Percentiles rank a stretch among this genome's conserved stretches.
These are phyloP conservation scores for Azolla pinnata DNA, from an alignment of 75 land plant genomes.

Conservation along the genomic window DNA sequence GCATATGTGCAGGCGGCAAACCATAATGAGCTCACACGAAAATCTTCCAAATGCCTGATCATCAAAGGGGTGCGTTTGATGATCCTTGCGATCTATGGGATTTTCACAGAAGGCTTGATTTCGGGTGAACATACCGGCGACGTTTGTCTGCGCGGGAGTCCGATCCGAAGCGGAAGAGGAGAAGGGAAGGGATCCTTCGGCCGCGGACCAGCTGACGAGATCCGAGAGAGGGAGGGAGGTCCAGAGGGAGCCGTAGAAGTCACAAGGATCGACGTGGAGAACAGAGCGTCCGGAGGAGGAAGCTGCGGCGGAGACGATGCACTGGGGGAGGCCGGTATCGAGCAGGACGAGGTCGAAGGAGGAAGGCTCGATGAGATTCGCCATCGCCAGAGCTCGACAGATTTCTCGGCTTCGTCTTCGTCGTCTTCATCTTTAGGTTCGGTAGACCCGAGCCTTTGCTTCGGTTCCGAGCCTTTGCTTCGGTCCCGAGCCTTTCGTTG, in stretches of 20 bases:
- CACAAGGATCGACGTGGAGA: constrained; percentile 64
- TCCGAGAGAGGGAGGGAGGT: constrained; percentile 55
- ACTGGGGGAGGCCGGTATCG: constrained; percentile 79
- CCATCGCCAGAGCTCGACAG: constrained; percentile 1
- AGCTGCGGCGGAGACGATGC: constrained; percentile 76
- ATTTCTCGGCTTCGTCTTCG: too few species aligned
- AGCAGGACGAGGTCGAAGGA: constrained; percentile 63
- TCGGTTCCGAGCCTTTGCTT: too few species aligned
- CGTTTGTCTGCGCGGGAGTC: too few species aligned
- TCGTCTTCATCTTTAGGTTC: too few species aligned
- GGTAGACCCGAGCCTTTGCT: too few species aligned
- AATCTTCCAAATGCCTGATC: neutral
- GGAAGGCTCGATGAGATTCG: constrained; percentile 53
- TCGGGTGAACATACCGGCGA: too few species aligned
- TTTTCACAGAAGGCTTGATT: too few species aligned
- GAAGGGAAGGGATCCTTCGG: constrained; percentile 20
- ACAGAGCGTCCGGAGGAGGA: constrained; percentile 56
- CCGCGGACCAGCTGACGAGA: constrained; percentile 12
- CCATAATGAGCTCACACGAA: too few species aligned
- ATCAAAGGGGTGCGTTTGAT: constrained; percentile 5
- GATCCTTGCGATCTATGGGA: too few species aligned
- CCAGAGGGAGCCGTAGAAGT: constrained; percentile 75
- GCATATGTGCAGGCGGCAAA: too few species aligned
- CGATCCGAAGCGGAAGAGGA: constrained; percentile 9
- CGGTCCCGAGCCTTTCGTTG: too few species aligned